phyloP scores from a whole-genome alignment of 2,329 filamentous ascomycete species.

The Scedosporium boydii region DNA sequence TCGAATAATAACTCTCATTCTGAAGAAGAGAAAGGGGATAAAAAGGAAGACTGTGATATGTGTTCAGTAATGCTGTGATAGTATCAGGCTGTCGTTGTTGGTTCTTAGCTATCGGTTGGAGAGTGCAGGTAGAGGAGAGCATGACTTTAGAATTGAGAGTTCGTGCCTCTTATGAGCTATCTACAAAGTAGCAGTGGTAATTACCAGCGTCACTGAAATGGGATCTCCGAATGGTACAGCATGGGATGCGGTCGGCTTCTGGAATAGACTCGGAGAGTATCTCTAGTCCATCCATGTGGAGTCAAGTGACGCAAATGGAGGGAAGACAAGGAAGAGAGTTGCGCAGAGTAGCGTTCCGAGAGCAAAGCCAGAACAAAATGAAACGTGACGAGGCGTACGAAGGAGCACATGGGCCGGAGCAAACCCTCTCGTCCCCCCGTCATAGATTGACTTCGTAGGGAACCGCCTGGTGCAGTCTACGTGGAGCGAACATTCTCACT shows the following conservation, averaged over 20 bases:
- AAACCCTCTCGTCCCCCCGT: neutral
- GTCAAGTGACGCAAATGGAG: neutral
- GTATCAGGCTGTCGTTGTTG: neutral
- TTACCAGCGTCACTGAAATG: neutral
- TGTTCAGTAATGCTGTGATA: neutral
- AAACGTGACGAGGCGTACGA: constrained; percentile 1
- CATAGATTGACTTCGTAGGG: neutral
- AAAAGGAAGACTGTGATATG: neutral
- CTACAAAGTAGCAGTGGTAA: neutral
- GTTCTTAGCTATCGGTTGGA: neutral
- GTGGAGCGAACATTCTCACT: neutral
- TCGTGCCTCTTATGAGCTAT: neutral
- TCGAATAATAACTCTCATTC: constrained; percentile 76
- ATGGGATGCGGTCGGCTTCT: neutral
- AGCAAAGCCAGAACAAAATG: neutral
- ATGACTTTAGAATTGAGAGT: neutral
- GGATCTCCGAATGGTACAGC: neutral
- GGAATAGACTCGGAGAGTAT: neutral
- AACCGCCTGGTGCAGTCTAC: neutral
- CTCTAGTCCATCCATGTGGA: neutral
- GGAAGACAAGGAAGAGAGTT: neutral
- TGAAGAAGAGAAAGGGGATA: constrained; percentile 15
- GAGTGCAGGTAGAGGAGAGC: neutral
- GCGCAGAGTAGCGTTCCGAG: neutral
- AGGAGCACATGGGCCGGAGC: neutral